Evolutionary conservation across 2,329 filamentous ascomycete genomes (phyloP).

Genomic region (Pseudogymnoascus sp.): DNA sequence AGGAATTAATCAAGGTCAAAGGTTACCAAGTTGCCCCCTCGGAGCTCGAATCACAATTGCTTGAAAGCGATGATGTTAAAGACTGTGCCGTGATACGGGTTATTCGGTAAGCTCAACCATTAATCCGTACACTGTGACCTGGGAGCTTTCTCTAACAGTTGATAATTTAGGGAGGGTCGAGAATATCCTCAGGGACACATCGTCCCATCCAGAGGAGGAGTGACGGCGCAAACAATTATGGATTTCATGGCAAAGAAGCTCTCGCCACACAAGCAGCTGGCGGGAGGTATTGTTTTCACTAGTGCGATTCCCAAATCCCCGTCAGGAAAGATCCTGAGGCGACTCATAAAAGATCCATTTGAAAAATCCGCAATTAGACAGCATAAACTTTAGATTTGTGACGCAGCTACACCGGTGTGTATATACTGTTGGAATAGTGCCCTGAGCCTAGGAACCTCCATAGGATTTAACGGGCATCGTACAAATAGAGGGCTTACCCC

Average conservation of each 20-base stretch:
- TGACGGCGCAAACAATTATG: slow-evolving; percentile 27
- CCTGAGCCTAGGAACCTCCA: too few relatives aligned
- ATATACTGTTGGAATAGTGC: too few relatives aligned
- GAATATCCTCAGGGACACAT: slow-evolving; percentile 33
- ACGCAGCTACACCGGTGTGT: too few relatives aligned
- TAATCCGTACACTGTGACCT: too few relatives aligned
- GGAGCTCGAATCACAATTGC: slow-evolving; percentile 72
- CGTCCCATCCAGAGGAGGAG: slow-evolving; percentile 26
- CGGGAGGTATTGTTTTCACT: slow-evolving; percentile 56
- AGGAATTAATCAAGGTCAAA: slow-evolving; percentile 31
- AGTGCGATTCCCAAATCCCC: slow-evolving; percentile 65
- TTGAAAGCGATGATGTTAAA: slow-evolving; percentile 64
- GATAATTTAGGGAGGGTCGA: too few relatives aligned
- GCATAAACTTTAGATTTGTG: too few relatives aligned
- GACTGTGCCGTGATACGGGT: slow-evolving; percentile 74
- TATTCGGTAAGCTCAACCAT: too few relatives aligned
- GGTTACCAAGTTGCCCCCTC: slow-evolving; percentile 67
- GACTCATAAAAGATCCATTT: slow-evolving; percentile 54
- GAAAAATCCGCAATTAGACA: too few relatives aligned
- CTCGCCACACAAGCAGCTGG: slow-evolving; percentile 59
- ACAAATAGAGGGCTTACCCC: too few relatives aligned
- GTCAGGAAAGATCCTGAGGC: slow-evolving; percentile 65
- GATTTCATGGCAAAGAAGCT: slow-evolving; percentile 25
- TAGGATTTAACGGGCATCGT: too few relatives aligned
- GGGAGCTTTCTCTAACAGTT: too few relatives aligned